These are phyloP conservation scores for Plantago lanceolata DNA, from an alignment of 305 asterid species.

Conservation along the genomic window DNA sequence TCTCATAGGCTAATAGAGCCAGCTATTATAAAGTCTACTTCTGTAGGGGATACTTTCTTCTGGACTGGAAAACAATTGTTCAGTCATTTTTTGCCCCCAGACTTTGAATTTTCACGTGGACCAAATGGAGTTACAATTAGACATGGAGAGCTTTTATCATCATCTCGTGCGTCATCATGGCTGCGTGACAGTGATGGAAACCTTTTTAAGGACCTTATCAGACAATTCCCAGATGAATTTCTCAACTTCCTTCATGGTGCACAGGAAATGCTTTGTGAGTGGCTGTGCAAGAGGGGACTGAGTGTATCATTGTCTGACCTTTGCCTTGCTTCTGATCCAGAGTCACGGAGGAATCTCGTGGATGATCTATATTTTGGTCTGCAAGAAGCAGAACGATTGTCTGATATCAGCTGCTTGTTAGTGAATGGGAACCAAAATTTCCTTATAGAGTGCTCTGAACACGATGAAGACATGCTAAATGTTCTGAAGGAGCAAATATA, in stretches of 20 bases:
- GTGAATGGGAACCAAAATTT: conserved; percentile 48
- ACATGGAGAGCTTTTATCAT: conserved; percentile 62
- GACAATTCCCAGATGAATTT: conserved; percentile 37
- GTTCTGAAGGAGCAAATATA: conserved; percentile 36
- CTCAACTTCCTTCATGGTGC: conserved; percentile 54
- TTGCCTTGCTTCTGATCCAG: conserved; percentile 53
- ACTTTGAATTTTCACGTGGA: conserved; percentile 45
- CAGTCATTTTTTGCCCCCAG: conserved; percentile 60
- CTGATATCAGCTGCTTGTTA: conserved; percentile 51
- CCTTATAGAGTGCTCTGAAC: conserved; percentile 50
- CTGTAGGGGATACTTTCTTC: conserved; percentile 26
- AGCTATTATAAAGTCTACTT: conserved; percentile 38
- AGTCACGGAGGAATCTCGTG: conserved; percentile 52
- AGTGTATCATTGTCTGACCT: conserved; percentile 86
- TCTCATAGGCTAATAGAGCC: conserved; percentile 42
- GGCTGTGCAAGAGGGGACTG: conserved; percentile 77
- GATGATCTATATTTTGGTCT: conserved; percentile 69
- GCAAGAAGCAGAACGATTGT: conserved; percentile 65
- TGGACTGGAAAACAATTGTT: conserved; percentile 93
- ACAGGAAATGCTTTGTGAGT: conserved; percentile 79
- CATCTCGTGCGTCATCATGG: conserved; percentile 68
- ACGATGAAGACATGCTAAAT: conserved; percentile 26
- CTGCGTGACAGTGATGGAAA: conserved; percentile 54
- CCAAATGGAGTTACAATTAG: conserved; percentile 49
- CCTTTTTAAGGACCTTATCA: conserved; percentile 52